Base-by-base conservation (phyloP, 2,329 filamentous ascomycete species). In the Trichoderma harzianum region DNA sequence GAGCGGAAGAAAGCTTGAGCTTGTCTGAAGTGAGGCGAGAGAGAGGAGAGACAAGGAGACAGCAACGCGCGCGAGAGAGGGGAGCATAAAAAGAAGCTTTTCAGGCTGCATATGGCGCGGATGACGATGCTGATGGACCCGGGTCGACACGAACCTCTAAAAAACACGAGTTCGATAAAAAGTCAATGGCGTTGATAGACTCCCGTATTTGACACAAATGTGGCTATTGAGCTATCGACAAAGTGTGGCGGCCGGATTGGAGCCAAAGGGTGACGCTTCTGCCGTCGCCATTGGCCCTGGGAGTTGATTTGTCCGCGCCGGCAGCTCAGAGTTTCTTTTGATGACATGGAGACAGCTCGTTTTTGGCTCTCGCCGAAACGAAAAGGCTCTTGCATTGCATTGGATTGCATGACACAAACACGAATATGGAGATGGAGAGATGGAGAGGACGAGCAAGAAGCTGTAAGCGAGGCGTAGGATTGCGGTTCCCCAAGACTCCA, bases 401-500 rank as follows among this genome's bases (percentile, higher is more conserved):
- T 24, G 47, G n/a, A 53, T 24, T 21, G 47, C 47, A 53, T 53
- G 47, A 21, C 43, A 51, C n/a, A 11, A 21, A 53, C 47, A 53
- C 21, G 47, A 7, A 53, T 11, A 53, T 53, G 47, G 47, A 53
- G 47, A 53, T n/a, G 18, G 8, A 18, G 36, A 39, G 43, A 51
- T 21, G 26, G 28, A 5, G 55, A 60, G 18, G 21, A 60, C 2
- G 14, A 36, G 34, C 1, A 1, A 6, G 10, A 34, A 60, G 30
- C 60, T 62, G 60, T 62, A 62, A 62, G 60, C 60, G 60, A 62
- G 60, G 60, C 60, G 60, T 62, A 62, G 60, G 60, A 62, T 62
- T 62, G 60, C 32, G 60, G 60, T 43, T 43, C 39, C 39, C 39
- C 39, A 43, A 43, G 39, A 43, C 57, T 60, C 57, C 21, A 24